Conservation (phyloP, 2,329 filamentous ascomycete genomes). For the Colletotrichum chlorophyti region DNA sequence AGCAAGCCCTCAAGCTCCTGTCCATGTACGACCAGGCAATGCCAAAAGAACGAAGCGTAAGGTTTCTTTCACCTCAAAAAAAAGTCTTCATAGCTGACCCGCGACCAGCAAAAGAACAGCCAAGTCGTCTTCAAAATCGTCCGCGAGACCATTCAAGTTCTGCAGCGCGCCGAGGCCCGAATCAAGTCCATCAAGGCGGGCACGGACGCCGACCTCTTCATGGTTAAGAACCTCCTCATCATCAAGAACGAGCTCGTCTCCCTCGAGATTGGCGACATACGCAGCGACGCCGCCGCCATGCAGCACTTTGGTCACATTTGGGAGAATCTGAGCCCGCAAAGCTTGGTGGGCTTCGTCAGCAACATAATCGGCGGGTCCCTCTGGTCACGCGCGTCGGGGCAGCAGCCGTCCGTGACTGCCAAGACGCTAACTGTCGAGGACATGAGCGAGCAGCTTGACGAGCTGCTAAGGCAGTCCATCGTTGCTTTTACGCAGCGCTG, state of each 20-base stretch:
- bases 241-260: conserved; percentile 96
- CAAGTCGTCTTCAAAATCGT: conserved; percentile 75
- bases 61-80: conserved; percentile 35
- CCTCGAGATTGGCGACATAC: conserved; percentile 83
- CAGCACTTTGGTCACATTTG: conserved; percentile 71
- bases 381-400: conserved; percentile 45
- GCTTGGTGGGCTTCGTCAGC: conserved; percentile 65
- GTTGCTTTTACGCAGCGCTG: conserved; percentile 69
- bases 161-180: conserved; percentile 76
- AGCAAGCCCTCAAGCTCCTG: conserved; percentile 63
- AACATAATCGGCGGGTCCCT: conserved; percentile 63
- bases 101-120: conserved; percentile 55
- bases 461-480: conserved; percentile 67
- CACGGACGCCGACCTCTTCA: conserved; percentile 84
- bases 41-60: conserved; percentile 68
- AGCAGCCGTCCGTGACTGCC: conserved; percentile 35
- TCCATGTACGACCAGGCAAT: conserved; percentile 69
- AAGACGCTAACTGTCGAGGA: conserved; percentile 55
- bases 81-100: not conserved
- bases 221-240: conserved; percentile 92
- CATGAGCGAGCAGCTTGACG: conserved; percentile 70
- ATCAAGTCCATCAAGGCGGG: conserved; percentile 68
- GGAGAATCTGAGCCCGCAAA: conserved; percentile 66
- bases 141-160: conserved; percentile 84
- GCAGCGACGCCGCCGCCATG: conserved; percentile 58